These are phyloP conservation scores for Lumnitzera racemosa DNA, from an alignment of 345 rosid genomes.

Conservation along the genomic window DNA sequence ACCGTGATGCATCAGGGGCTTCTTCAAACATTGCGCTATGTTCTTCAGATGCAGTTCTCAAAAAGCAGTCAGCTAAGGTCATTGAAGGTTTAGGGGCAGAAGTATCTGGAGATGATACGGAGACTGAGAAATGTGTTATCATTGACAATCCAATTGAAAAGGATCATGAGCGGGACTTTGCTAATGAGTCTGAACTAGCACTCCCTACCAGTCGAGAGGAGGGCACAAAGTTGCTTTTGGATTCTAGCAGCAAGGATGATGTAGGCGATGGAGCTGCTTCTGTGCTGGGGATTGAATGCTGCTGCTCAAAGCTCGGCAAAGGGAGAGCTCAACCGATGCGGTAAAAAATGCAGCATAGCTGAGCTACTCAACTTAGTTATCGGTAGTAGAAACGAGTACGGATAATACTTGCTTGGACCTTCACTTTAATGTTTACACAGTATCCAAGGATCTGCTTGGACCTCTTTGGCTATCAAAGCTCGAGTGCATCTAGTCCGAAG, in stretches of 20 bases:
- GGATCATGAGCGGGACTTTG: background rate
- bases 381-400: no score
- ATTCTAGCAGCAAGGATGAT: background rate
- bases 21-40: background rate
- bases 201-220: constrained; percentile 2
- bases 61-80: background rate
- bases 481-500: no score
- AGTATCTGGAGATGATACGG: background rate
- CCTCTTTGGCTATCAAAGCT: no score
- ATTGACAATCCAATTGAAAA: background rate
- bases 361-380: no score
- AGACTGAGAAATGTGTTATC: background rate
- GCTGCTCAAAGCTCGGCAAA: no score
- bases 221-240: background rate
- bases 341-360: no score
- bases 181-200: background rate
- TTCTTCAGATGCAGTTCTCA: background rate
- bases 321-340: no score
- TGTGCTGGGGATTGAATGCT: background rate
- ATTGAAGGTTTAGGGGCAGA: background rate
- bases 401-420: no score
- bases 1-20: no score
- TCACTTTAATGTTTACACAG: no score
- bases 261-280: background rate
- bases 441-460: no score